These are phyloP conservation scores for Stylonectria norvegica DNA, from an alignment of 2,329 filamentous ascomycete genomes.

Conservation along the genomic window DNA sequence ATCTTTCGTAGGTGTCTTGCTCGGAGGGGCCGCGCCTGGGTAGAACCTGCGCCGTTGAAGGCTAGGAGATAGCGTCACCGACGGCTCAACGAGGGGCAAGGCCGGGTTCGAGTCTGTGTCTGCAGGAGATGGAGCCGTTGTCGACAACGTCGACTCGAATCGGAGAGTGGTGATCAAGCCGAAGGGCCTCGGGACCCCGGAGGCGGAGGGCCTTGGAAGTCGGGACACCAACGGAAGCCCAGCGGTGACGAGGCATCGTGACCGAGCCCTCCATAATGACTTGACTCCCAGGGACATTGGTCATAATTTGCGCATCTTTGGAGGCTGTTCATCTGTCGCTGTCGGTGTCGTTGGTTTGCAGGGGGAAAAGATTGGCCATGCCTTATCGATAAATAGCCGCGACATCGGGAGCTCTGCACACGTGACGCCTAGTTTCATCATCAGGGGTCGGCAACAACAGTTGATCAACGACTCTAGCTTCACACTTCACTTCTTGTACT, in stretches of 20 bases:
- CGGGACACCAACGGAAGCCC: conserved; percentile 20
- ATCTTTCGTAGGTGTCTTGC: background rate
- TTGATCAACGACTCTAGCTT: background rate
- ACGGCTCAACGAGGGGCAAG: background rate
- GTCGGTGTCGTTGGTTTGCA: background rate
- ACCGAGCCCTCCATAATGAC: conserved; percentile 41
- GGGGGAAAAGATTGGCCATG: conserved; percentile 19
- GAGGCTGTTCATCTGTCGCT: background rate
- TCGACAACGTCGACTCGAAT: conserved; percentile 19
- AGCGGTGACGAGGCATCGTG: conserved; percentile 30
- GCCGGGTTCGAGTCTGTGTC: background rate
- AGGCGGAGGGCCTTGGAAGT: conserved; percentile 14
- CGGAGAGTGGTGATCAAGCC: conserved; percentile 7
- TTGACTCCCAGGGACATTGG: conserved; percentile 46
- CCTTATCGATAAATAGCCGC: conserved; percentile 20
- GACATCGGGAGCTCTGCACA: conserved; percentile 5
- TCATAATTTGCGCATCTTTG: conserved; percentile 39
- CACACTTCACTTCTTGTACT: background rate
- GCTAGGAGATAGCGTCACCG: no score
- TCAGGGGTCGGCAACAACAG: no score
- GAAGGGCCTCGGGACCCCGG: conserved; percentile 18
- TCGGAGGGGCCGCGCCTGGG: no score
- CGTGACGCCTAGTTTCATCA: conserved; percentile 3
- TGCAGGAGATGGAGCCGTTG: background rate
- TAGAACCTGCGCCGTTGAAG: no score